These are phyloP conservation scores for Picea engelmannii DNA, from an alignment of 83 land plant species.

Conservation along the genomic window DNA sequence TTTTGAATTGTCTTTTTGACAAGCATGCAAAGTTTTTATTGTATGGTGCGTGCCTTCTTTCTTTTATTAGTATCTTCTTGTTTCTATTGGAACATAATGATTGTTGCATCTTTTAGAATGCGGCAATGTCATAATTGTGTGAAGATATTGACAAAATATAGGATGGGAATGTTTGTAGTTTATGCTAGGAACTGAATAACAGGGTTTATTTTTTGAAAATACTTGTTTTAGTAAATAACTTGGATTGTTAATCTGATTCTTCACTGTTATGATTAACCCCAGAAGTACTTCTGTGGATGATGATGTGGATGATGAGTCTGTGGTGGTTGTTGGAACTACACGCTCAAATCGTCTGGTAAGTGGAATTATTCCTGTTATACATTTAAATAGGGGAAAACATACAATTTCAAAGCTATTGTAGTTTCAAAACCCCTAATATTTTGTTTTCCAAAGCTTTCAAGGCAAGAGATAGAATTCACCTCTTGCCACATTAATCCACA, in stretches of 20 bases:
- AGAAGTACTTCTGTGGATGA: slow-evolving; percentile 2
- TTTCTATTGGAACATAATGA: no score
- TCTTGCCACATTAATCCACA: no score
- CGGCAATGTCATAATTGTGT: no score
- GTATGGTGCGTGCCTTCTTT: background rate
- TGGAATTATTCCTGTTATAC: background rate
- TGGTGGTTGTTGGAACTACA: slow-evolving; percentile 9
- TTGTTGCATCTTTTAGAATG: no score
- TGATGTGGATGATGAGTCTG: background rate
- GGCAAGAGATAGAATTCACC: no score
- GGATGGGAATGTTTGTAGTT: no score
- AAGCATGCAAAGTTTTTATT: background rate
- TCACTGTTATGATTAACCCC: background rate
- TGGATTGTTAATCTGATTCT: background rate
- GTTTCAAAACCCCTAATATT: no score
- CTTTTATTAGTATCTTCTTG: background rate
- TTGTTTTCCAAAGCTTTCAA: no score
- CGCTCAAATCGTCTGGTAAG: slow-evolving; percentile 13
- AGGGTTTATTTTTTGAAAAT: background rate
- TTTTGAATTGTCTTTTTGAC: no score
- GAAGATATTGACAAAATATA: no score
- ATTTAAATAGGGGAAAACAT: background rate
- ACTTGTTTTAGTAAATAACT: background rate
- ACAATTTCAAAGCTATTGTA: background rate
- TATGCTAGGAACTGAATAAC: no score